phyloP scores from a whole-genome alignment of 2,329 filamentous ascomycete genomes.

The Neonectria sp. region DNA sequence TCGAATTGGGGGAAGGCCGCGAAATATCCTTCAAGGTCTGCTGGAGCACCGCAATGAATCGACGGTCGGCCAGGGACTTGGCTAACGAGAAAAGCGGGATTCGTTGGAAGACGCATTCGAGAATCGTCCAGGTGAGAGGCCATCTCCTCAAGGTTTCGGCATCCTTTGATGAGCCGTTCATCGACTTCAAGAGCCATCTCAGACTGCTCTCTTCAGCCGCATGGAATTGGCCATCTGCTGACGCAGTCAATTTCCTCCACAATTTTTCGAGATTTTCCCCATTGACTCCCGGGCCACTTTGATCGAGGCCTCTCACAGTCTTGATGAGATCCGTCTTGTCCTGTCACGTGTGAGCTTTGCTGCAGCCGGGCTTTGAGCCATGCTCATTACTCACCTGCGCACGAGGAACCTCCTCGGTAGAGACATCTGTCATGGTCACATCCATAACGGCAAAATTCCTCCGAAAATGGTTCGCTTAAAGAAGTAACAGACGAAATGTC shows the following conservation, averaged over 20 bases:
- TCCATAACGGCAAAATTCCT: slow-evolving; percentile 36
- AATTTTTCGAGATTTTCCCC: slow-evolving; percentile 64
- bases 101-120: slow-evolving; percentile 73
- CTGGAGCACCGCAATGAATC: slow-evolving; percentile 77
- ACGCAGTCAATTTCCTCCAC: slow-evolving; percentile 64
- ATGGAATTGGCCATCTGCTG: slow-evolving; percentile 60
- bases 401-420: slow-evolving; percentile 11
- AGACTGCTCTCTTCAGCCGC: slow-evolving; percentile 72
- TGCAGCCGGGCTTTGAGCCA: slow-evolving; percentile 16
- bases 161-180: slow-evolving; percentile 63
- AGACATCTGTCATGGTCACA: slow-evolving; percentile 38
- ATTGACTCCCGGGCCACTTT: slow-evolving; percentile 61
- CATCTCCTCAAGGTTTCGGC: slow-evolving; percentile 70
- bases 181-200: slow-evolving; percentile 75
- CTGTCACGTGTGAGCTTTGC: slow-evolving; percentile 46
- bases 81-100: slow-evolving; percentile 80
- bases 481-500: slow-evolving; percentile 30
- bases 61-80: slow-evolving; percentile 78
- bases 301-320: slow-evolving; percentile 69
- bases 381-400: slow-evolving; percentile 34
- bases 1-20: slow-evolving; percentile 46
- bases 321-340: slow-evolving; percentile 62
- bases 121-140: slow-evolving; percentile 72
- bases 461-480: slow-evolving; percentile 22
- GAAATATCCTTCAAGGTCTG: slow-evolving; percentile 74